These are phyloP conservation scores for Epichloe uncinata DNA, from an alignment of 2,329 filamentous ascomycete species.

Conservation along the genomic window DNA sequence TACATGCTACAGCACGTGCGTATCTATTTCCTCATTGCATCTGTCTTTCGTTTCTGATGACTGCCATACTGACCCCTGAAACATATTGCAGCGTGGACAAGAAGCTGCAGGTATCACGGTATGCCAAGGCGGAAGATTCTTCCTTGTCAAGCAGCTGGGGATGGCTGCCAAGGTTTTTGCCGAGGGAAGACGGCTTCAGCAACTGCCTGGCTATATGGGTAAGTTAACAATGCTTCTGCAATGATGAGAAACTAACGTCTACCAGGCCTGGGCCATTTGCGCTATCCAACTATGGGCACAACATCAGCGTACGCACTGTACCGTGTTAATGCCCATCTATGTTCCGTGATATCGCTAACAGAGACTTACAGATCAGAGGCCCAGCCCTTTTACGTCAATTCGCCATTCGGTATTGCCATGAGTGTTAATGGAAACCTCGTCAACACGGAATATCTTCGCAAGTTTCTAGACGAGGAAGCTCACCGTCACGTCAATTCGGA, in stretches of 20 bases:
- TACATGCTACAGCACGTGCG: slow-evolving; percentile 49
- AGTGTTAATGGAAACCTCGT: slow-evolving; percentile 84
- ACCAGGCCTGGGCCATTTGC: slow-evolving; percentile 53
- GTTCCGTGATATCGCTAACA: not conserved
- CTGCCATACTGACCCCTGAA: slow-evolving; percentile 11
- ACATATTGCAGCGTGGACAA: slow-evolving; percentile 44
- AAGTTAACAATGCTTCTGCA: not conserved
- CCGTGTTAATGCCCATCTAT: not conserved
- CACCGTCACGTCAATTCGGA: slow-evolving; percentile 85
- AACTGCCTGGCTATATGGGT: slow-evolving; percentile 59
- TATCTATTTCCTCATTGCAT: slow-evolving; percentile 8
- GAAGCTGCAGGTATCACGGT: slow-evolving; percentile 81
- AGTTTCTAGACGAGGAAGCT: slow-evolving; percentile 62
- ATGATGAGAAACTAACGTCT: not conserved
- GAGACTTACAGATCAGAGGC: slow-evolving; percentile 56
- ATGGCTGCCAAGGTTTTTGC: slow-evolving; percentile 47
- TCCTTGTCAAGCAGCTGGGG: not conserved
- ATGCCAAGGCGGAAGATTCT: slow-evolving; percentile 49
- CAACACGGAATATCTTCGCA: slow-evolving; percentile 55
- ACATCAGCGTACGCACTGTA: slow-evolving; percentile 32
- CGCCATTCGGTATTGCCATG: slow-evolving; percentile 69
- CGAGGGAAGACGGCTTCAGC: slow-evolving; percentile 56
- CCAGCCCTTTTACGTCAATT: slow-evolving; percentile 83
- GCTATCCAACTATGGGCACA: slow-evolving; percentile 83
- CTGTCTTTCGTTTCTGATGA: slow-evolving; percentile 4